These are phyloP conservation scores for Suillus bovinus DNA, from an alignment of 768 basidiomycete species.

Conservation along the genomic window DNA sequence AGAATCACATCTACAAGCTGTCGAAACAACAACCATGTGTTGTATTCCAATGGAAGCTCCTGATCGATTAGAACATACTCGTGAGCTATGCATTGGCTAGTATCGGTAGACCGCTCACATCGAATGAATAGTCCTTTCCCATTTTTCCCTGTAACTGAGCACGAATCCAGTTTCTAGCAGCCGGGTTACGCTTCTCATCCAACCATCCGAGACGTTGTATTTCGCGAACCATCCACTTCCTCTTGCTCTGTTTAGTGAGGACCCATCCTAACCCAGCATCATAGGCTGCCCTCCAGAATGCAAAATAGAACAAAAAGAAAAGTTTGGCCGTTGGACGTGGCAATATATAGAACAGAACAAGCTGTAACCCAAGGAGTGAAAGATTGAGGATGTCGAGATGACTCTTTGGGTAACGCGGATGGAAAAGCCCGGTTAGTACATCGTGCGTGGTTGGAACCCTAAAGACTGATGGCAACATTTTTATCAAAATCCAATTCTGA, in stretches of 20 bases:
- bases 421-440: slow-evolving; percentile 81
- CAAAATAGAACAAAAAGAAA: slow-evolving; percentile 90
- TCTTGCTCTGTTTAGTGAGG: slow-evolving; percentile 93
- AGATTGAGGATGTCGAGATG: slow-evolving; percentile 87
- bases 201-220: slow-evolving; percentile 85
- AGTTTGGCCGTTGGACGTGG: slow-evolving; percentile 52
- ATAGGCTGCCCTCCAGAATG: slow-evolving; percentile 91
- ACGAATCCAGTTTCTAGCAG: slow-evolving; percentile 78
- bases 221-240: slow-evolving; percentile 87
- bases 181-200: slow-evolving; percentile 66
- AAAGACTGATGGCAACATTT: slow-evolving; percentile 61
- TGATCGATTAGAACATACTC: slow-evolving; percentile 28
- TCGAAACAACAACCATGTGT: slow-evolving; percentile 94
- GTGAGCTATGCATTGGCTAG: slow-evolving; percentile 1
- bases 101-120: slow-evolving; percentile 50
- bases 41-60: slow-evolving; percentile 92
- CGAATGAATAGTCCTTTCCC: slow-evolving; percentile 92
- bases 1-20: slow-evolving; percentile 96
- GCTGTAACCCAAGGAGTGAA: slow-evolving; percentile 73
- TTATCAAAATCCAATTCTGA: slow-evolving; percentile 10
- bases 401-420: slow-evolving; percentile 82
- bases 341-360: slow-evolving; percentile 69
- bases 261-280: slow-evolving; percentile 94
- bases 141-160: slow-evolving; percentile 88
- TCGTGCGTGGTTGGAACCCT: slow-evolving; percentile 91